Evolutionary conservation across 352 stramenopile genomes (phyloP), one percentile per base, ranked within the genome.

Genomic region (Bremia lactucae): DNA sequence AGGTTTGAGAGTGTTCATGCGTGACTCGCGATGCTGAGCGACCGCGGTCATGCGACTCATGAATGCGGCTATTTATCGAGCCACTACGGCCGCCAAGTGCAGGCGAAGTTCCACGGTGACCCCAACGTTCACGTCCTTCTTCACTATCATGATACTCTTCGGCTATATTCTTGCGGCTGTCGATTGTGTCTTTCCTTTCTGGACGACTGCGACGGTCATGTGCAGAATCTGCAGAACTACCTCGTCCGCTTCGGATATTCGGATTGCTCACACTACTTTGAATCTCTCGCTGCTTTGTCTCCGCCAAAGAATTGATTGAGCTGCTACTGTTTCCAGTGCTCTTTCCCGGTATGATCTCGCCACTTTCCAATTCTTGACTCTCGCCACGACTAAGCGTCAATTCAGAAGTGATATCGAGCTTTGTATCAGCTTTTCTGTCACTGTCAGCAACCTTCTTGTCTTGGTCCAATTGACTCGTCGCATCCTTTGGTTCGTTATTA

Each of bases 331-430:
- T 60, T 22, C 28, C 61, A 29, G 29, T 59, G 33, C 7, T 50
- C 35, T 65, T 62, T 11, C 49, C 41, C 23, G 56, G 54, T 21
- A 64, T 55, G 50, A 80, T 74, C 43, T 80, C 68, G 5, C 68
- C 68, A 15, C 65, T 80, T 38, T 80, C 68, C 14, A 80, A 24
- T 25, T 80, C 68, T 49, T 69, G 65, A 33, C 51, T 59, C 8
- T 62, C 55, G 11, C 35, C 55, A 26, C 40, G 31, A 6, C 18
- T 61, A 11, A 51, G 21, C 18, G 39, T 44, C 24, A 47, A 46
- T 18, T 45, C 60, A 19, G 42, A 52, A 6, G 37, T 51, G 22
- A 16, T 40, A 13, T 46, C 47, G 40, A 23, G 36, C 18, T 43
- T 48, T 6, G 1, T 16, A n/a, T 69, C 51, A 11, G 23, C 44